Evolutionary conservation across 768 basidiomycete species (phyloP), one percentile per base, ranked within the genome.

Genomic region (Pisolithus microcarpus): DNA sequence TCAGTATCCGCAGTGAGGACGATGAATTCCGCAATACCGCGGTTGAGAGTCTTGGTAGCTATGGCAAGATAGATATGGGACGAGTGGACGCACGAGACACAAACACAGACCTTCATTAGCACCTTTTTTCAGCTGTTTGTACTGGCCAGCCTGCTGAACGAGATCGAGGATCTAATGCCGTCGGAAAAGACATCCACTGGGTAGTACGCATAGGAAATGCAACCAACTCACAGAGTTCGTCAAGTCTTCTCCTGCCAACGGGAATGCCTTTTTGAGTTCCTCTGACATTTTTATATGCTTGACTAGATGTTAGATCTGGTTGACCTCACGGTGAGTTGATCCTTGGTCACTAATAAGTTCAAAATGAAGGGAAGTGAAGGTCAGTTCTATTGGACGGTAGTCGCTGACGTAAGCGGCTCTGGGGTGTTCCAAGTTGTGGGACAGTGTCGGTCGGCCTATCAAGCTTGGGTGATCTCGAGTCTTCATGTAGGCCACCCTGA

Each of bases 21-120:
- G 71, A 98, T 92, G 72, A 99, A 90, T 72, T 99, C 96, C 53
- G 94, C 87, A 58, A 95, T 90, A 75, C 95, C 95, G 62, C 95
- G 90, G 70, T 97, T 97, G 56, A 97, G 80, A 18, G 93, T 96
- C 75, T 99, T 99, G 58, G 96, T 99, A 42, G 94, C 93, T 92
- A 61, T 13, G 36, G 51, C 47, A 45, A 40, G 16, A 30, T 38
- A 23, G 21, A 8, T n/a, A 26, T 61, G 15, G 63, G 19, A 24
- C 15, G 37, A 15, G 10, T 40, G 38, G 39, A n/a, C 23, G 45
- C 43, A 49, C 50, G 34, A 15, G 2, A n/a, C n/a, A 8, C 9
- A 34, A 16, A 15, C 26, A 62, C 76, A 34, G 45, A 89, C 91
- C 89, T 81, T 99, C 96, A 71, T 99, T 99, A 39, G 96, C 96